Conservation (phyloP, 345 rosid species). For the Corchorus capsularis region DNA sequence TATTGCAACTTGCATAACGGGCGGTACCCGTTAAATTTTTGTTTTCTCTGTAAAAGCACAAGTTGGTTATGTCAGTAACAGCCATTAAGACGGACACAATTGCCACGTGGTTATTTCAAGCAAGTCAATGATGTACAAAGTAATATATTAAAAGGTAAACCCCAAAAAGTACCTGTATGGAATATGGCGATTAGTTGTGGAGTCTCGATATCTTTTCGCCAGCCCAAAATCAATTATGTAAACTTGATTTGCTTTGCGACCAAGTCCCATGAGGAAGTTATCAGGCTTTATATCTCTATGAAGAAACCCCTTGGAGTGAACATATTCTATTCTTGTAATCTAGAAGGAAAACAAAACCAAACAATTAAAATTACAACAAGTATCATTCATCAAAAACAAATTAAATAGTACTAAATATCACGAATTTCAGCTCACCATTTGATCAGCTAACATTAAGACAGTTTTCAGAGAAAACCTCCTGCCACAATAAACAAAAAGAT, state of each 20-base stretch:
- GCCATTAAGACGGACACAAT: conserved; percentile 1
- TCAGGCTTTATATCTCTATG: conserved; percentile 82
- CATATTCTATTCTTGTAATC: conserved; percentile 67
- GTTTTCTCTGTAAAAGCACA: conserved; percentile 64
- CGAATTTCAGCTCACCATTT: conserved; percentile 57
- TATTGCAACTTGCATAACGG: conserved; percentile 94
- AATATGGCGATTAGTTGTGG: conserved; percentile 61
- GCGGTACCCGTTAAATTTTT: conserved; percentile 97
- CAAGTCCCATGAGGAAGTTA: conserved; percentile 82
- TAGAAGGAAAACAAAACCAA: conserved; percentile 18
- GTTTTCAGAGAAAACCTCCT: conserved; percentile 88
- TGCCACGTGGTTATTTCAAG: background rate
- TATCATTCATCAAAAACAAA: background rate
- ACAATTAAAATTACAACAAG: conserved; percentile 5
- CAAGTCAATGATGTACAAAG: background rate
- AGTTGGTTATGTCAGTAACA: background rate
- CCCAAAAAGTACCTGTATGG: conserved; percentile 51
- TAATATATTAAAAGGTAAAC: background rate
- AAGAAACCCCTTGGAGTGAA: conserved; percentile 65
- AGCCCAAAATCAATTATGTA: conserved; percentile 82
- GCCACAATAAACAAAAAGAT: conserved; percentile 85
- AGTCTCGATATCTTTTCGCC: conserved; percentile 74
- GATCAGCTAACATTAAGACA: conserved; percentile 87
- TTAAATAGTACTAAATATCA: background rate
- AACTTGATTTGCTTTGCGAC: conserved; percentile 75